Conservation (phyloP, 352 stramenopile genomes). For the Phytophthora lateralis region DNA sequence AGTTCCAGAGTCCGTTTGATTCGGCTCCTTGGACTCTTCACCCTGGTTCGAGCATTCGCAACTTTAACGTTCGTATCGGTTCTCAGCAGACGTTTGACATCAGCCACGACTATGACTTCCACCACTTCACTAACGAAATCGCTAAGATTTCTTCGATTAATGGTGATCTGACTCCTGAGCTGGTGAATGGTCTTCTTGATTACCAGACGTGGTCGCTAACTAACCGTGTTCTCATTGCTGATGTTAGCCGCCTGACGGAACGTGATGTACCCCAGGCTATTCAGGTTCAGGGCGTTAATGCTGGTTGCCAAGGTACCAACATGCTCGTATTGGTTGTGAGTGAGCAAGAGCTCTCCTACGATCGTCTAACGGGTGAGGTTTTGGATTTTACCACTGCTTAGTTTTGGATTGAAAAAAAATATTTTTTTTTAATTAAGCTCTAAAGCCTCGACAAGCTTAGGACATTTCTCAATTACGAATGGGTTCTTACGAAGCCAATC, state of each 20-base stretch:
- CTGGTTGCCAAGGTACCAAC: too few relatives aligned
- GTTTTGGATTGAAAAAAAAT: background rate
- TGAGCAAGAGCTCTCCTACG: too few relatives aligned
- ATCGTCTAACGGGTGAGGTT: too few relatives aligned
- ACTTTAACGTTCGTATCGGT: constrained; percentile 9
- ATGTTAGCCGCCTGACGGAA: too few relatives aligned
- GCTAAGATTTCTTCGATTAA: constrained; percentile 23
- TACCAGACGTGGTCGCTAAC: too few relatives aligned
- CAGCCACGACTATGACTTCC: constrained; percentile 26
- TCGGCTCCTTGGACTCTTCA: constrained; percentile 4
- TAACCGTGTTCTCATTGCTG: too few relatives aligned
- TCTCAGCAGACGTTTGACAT: constrained; percentile 27
- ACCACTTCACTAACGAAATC: constrained; percentile 9
- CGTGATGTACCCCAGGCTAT: too few relatives aligned
- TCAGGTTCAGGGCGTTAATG: too few relatives aligned
- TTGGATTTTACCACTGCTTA: too few relatives aligned
- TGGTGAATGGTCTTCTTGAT: constrained; percentile 10
- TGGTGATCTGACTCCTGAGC: constrained; percentile 3
- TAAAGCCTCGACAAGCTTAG: constrained; percentile 9
- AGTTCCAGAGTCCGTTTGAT: constrained; percentile 6
- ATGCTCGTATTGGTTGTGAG: too few relatives aligned
- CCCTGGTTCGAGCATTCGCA: background rate
- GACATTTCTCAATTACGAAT: constrained; percentile 11
- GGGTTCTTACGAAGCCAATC: background rate
- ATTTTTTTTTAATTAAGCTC: constrained; percentile 3